Evolutionary conservation across 805 yeast species (phyloP), one percentile per base, ranked within the genome.

Genomic region (Starmerella vaccinii): DNA sequence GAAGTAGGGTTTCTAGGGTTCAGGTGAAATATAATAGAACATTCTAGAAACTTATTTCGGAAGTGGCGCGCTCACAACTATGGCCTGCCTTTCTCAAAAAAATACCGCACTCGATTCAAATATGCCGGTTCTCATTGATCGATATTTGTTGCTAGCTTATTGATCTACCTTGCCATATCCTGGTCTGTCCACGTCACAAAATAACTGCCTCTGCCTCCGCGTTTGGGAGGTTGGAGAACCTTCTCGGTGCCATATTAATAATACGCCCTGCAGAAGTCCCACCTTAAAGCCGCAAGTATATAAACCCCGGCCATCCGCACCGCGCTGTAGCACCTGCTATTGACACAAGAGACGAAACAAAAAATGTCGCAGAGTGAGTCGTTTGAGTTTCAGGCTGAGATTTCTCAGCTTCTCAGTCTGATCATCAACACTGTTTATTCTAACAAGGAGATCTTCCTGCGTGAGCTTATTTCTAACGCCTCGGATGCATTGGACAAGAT

Each of bases 401-500:
- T 92, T 74, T 87, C 97, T 83, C 98, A 92, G 95, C 80, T 92
- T 81, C 84, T 92, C 97, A 87, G 97, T 73, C 82, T 92, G 80
- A 87, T 92, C 88, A 92, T 92, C 76, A 92, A 92, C 87, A 92
- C 99, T 52, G 99, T 92, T 66, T 92, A 92, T 76, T 92, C 98
- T 49, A 92, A 92, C 83, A 92, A 92, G 78, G 99, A 92, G 74
- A 92, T 92, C 65, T 92, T 92, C 82, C 77, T 92, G 68, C 90
- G 99, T 84, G 99, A 92, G 73, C 79, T 92, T 76, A 86, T 92
- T 67, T 92, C 98, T 59, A 92, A 92, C 74, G 96, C 97, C 57
- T 89, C 97, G 49, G 99, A 92, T 87, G 97, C 99, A 57, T 76
- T 92, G 63, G 99, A 92, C 76, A 92, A 92, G 74, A 87, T 92